These are phyloP conservation scores for Cercophora sp. DNA, from an alignment of 495 filamentous ascomycete genomes.

Conservation along the genomic window DNA sequence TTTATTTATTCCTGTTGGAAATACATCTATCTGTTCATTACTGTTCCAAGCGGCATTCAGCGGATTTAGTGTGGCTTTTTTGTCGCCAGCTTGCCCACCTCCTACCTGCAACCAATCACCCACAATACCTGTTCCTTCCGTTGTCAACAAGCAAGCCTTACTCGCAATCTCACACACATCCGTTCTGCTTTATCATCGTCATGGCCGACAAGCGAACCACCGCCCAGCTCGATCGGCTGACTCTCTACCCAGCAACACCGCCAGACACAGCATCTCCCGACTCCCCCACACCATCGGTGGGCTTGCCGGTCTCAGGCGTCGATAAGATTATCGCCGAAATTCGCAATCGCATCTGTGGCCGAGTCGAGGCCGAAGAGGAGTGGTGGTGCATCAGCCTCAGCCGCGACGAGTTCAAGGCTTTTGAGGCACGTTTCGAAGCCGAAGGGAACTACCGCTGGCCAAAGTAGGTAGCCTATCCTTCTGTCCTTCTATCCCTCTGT, in stretches of 20 bases:
- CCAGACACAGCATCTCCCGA: background rate
- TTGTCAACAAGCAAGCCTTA: background rate
- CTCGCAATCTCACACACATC: background rate
- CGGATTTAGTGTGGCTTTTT: no score
- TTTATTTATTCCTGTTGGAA: no score
- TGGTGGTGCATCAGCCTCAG: conserved; percentile 1
- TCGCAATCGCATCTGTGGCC: background rate
- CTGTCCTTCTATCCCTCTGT: background rate
- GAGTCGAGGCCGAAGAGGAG: background rate
- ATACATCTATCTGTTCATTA: no score
- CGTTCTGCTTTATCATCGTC: background rate
- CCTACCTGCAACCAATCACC: background rate
- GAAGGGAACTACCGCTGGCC: conserved; percentile 1
- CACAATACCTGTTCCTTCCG: background rate
- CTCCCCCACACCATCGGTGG: background rate
- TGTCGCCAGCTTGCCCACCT: no score
- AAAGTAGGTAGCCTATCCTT: background rate
- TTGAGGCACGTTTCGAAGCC: background rate
- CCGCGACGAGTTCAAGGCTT: conserved; percentile 1
- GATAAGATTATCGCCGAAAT: background rate
- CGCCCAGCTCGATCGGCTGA: conserved; percentile 1
- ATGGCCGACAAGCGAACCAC: background rate
- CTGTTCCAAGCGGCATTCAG: no score
- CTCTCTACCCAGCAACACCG: background rate
- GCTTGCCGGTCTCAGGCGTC: background rate